Conservation (phyloP, 2,329 filamentous ascomycete genomes). For the Knufia fluminis region DNA sequence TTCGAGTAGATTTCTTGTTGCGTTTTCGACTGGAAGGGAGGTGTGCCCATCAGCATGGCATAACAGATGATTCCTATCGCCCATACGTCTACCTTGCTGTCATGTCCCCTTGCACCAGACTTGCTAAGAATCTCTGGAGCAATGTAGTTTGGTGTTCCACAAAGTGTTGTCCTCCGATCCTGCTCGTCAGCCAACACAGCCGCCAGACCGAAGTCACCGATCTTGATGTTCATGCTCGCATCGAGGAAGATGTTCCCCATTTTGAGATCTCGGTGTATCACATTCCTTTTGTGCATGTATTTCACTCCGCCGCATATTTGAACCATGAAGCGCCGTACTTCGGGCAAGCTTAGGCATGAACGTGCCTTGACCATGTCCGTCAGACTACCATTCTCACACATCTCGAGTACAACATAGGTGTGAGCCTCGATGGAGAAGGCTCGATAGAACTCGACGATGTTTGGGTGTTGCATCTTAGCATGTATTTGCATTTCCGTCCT, state of each 20-base stretch:
- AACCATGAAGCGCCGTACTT: conserved; percentile 86
- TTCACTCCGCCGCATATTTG: conserved; percentile 96
- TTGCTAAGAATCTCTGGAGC: conserved; percentile 93
- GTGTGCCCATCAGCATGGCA: conserved; percentile 91
- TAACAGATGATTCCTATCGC: conserved; percentile 94
- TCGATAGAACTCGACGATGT: conserved; percentile 90
- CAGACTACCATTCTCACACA: conserved; percentile 90
- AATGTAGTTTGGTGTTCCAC: conserved; percentile 96
- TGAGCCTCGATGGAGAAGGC: conserved; percentile 83
- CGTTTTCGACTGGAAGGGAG: conserved; percentile 77
- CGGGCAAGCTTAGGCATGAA: conserved; percentile 82
- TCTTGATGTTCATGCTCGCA: conserved; percentile 90
- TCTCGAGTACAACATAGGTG: conserved; percentile 87
- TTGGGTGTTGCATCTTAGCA: conserved; percentile 92
- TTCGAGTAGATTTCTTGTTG: conserved; percentile 45
- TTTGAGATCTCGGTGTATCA: conserved; percentile 94
- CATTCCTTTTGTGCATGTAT: conserved; percentile 91
- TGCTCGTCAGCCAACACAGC: conserved; percentile 84
- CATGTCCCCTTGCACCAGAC: conserved; percentile 67
- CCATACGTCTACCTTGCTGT: conserved; percentile 98
- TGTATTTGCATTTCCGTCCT: conserved; percentile 89
- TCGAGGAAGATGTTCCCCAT: conserved; percentile 98
- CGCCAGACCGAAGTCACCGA: conserved; percentile 92
- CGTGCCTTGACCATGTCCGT: conserved; percentile 96
- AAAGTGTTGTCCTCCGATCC: conserved; percentile 89